phyloP scores from a whole-genome alignment of 345 rosid species.

The Geranium rotundifolium region DNA sequence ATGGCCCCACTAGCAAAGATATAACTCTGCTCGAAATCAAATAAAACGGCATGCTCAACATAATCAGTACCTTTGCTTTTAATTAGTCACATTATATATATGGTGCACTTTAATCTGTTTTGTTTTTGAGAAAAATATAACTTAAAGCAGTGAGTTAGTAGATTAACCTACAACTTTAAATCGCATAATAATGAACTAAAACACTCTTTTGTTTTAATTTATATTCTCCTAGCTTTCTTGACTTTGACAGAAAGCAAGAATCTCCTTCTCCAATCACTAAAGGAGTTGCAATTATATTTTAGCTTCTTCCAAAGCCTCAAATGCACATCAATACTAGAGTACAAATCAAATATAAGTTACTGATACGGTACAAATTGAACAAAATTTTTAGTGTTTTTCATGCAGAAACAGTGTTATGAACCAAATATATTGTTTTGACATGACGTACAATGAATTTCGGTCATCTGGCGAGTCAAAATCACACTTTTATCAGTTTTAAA shows the following conservation, averaged over 20 bases:
- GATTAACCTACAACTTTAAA: constrained; percentile 8
- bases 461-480: no score
- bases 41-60: background rate
- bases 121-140: background rate
- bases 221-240: constrained; percentile 4
- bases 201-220: background rate
- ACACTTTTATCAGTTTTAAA: no score
- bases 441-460: no score
- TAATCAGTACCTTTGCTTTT: background rate
- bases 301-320: constrained; percentile 6
- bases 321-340: background rate
- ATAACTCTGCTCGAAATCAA: no score
- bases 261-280: constrained; percentile 19
- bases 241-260: constrained; percentile 27
- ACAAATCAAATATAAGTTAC: no score
- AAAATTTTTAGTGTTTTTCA: no score
- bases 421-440: no score
- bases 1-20: no score
- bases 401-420: no score
- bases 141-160: background rate
- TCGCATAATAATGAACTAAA: constrained; percentile 1
- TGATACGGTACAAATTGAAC: no score
- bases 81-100: constrained; percentile 2
- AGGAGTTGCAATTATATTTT: background rate
- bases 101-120: background rate